Evolutionary conservation across 177 flowering plant genomes (phyloP).

Genomic region (Vitis hybrid): DNA sequence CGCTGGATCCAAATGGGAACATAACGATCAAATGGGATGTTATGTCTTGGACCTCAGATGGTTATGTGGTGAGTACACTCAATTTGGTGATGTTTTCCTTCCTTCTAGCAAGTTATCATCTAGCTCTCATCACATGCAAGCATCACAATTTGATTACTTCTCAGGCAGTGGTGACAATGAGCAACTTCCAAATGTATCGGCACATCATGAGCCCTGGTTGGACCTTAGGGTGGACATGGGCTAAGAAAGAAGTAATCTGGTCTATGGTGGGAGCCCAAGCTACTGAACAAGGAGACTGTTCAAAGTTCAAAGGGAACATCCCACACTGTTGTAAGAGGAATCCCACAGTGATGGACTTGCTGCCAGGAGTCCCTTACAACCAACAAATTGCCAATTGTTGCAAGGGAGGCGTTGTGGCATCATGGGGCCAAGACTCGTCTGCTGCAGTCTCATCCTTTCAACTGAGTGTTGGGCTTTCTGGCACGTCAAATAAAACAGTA

Average conservation of each 20-base stretch:
- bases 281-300: slow-evolving; percentile 83
- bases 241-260: slow-evolving; percentile 82
- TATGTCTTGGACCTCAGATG: slow-evolving; percentile 35
- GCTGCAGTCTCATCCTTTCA: slow-evolving; percentile 60
- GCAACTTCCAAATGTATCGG: slow-evolving; percentile 72
- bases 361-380: slow-evolving; percentile 73
- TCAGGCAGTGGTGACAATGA: slow-evolving; percentile 69
- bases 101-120: too few species aligned
- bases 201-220: slow-evolving; percentile 71
- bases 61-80: slow-evolving; percentile 44
- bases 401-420: slow-evolving; percentile 61
- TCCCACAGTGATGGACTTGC: slow-evolving; percentile 64
- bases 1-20: slow-evolving; percentile 61
- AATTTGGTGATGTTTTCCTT: too few species aligned
- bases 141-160: too few species aligned
- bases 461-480: slow-evolving; percentile 63
- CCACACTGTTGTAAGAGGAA: slow-evolving; percentile 72
- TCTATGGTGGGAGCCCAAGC: slow-evolving; percentile 75
- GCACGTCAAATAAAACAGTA: slow-evolving; percentile 69
- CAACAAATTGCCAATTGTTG: slow-evolving; percentile 67
- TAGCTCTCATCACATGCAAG: too few species aligned
- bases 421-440: slow-evolving; percentile 70
- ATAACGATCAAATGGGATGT: slow-evolving; percentile 66
- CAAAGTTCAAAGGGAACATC: slow-evolving; percentile 65
- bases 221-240: slow-evolving; percentile 76